Percentiles rank a stretch among this genome's conserved stretches.
Conservation (phyloP, 345 rosid species). For the Camelina neglecta region DNA sequence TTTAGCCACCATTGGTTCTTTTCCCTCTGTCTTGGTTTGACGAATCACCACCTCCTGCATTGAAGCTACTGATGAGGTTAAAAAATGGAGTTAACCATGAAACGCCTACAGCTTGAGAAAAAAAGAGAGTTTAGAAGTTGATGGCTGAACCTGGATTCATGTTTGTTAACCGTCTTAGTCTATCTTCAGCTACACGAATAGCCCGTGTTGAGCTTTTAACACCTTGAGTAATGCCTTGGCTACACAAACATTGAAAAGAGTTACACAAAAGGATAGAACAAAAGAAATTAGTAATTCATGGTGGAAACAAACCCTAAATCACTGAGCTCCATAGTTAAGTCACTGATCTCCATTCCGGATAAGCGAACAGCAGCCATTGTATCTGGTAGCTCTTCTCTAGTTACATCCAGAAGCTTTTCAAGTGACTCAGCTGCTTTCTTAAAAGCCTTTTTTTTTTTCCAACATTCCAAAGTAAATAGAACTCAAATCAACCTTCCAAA, state of each 20-base stretch:
- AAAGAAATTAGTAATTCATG: not conserved
- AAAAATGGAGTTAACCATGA: constrained; percentile 48
- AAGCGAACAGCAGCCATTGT: constrained; percentile 93
- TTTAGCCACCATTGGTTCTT: constrained; percentile 62
- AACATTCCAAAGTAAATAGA: constrained; percentile 7
- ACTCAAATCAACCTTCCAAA: not conserved
- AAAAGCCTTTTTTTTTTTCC: constrained; percentile 55
- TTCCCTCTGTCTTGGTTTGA: constrained; percentile 47
- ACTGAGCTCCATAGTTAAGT: constrained; percentile 88
- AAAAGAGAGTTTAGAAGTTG: not conserved
- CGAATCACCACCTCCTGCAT: constrained; percentile 62
- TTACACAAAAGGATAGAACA: not conserved
- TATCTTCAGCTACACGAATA: constrained; percentile 87
- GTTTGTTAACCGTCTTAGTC: constrained; percentile 62
- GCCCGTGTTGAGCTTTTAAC: constrained; percentile 78
- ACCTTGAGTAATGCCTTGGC: constrained; percentile 86
- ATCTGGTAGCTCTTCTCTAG: constrained; percentile 89
- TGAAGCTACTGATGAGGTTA: constrained; percentile 67
- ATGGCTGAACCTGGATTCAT: constrained; percentile 52
- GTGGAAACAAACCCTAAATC: constrained; percentile 66
- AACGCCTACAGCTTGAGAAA: constrained; percentile 4
- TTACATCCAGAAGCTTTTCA: constrained; percentile 81
- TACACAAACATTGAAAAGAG: constrained; percentile 26
- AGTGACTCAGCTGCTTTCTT: constrained; percentile 87
- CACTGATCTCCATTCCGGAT: constrained; percentile 96